phyloP scores from a whole-genome alignment of 495 filamentous ascomycete genomes.

The Lepraria neglecta region DNA sequence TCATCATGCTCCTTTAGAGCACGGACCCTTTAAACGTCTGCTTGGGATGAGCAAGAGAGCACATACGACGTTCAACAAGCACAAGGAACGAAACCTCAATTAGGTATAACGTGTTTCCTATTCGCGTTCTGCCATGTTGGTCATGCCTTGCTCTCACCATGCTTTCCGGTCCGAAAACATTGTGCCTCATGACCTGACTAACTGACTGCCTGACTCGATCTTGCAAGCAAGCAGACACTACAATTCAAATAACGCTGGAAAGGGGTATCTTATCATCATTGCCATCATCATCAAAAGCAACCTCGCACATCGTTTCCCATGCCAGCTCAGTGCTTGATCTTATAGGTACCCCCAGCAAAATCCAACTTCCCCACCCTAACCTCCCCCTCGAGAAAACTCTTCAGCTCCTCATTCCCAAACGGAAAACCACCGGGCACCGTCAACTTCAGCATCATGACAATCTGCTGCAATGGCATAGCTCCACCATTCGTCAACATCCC shows the following conservation, averaged over 20 bases:
- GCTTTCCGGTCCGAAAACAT: no score
- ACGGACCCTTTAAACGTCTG: no score
- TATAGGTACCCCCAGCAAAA: slow-evolving; percentile 67
- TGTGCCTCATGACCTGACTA: no score
- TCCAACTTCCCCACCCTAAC: slow-evolving; percentile 64
- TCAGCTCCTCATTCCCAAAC: slow-evolving; percentile 68
- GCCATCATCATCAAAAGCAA: background rate
- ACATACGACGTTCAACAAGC: no score
- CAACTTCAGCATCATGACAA: slow-evolving; percentile 91
- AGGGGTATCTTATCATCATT: background rate
- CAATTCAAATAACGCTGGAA: background rate
- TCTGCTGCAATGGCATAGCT: slow-evolving; percentile 69
- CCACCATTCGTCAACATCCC: slow-evolving; percentile 93
- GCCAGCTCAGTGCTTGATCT: slow-evolving; percentile 32
- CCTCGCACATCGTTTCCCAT: background rate
- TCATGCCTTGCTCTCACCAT: no score
- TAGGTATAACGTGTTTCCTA: no score
- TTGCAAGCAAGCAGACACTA: no score
- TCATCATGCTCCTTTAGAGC: no score
- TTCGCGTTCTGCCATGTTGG: no score
- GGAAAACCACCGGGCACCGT: slow-evolving; percentile 80
- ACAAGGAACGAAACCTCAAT: no score
- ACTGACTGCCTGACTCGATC: no score
- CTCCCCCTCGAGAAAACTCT: slow-evolving; percentile 70
- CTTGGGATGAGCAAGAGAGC: no score